These are phyloP conservation scores for Globomyces pollinis-pini DNA, from an alignment of 192 early-diverging fungal genomes.

Conservation along the genomic window DNA sequence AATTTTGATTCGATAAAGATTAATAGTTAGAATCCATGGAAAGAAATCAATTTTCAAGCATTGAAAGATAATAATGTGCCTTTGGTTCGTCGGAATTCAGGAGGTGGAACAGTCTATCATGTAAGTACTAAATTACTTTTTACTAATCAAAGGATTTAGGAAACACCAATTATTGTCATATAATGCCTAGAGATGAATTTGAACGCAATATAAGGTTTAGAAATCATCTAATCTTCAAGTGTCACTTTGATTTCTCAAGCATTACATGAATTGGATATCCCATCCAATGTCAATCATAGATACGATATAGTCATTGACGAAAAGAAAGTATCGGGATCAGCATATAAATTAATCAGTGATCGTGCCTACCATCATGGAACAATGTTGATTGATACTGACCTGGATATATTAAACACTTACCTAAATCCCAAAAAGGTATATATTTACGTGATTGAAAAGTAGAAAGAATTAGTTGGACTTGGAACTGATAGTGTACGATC, in stretches of 20 bases:
- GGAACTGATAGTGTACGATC: constrained; percentile 90
- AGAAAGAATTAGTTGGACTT: constrained; percentile 62
- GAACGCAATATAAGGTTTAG: constrained; percentile 65
- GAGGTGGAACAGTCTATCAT: constrained; percentile 50
- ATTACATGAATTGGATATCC: constrained; percentile 71
- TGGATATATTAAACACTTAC: constrained; percentile 43
- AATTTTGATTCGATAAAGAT: not conserved
- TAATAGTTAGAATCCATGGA: constrained; percentile 77
- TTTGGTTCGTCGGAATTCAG: constrained; percentile 82
- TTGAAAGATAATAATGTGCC: constrained; percentile 40
- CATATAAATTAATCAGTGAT: constrained; percentile 78
- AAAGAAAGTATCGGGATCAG: constrained; percentile 87
- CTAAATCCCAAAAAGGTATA: constrained; percentile 28
- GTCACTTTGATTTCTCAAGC: constrained; percentile 73
- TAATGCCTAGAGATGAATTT: constrained; percentile 84
- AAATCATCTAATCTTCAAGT: no score
- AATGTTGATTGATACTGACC: constrained; percentile 90
- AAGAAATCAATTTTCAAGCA: constrained; percentile 73
- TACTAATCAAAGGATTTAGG: constrained; percentile 70
- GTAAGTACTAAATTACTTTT: constrained; percentile 10
- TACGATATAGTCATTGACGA: constrained; percentile 83
- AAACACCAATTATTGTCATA: constrained; percentile 90
- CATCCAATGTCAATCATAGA: constrained; percentile 72
- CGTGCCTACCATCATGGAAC: constrained; percentile 96
- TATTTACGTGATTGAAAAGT: constrained; percentile 4